Percentiles rank a stretch among this genome's conserved stretches.
Conservation (phyloP, 345 rosid species). For the Noccaea caerulescens region DNA sequence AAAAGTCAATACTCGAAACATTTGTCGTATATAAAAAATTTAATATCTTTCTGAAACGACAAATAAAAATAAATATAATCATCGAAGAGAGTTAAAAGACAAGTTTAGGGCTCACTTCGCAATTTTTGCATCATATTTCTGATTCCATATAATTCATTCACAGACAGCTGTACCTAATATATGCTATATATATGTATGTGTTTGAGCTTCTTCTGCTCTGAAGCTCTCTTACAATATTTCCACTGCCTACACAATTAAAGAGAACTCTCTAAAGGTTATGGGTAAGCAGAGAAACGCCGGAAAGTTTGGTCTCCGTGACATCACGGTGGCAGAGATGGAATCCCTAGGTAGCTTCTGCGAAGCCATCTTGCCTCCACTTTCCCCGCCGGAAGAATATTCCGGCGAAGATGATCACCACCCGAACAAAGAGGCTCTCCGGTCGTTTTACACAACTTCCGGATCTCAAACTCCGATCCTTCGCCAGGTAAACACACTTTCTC, state of each 20-base stretch:
- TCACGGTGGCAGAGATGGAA: slow-evolving; percentile 58
- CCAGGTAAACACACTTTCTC: slow-evolving; percentile 31
- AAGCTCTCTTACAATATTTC: not conserved
- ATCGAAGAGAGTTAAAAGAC: not conserved
- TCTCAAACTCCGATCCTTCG: slow-evolving; percentile 43
- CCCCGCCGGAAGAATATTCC: slow-evolving; percentile 20
- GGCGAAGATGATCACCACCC: slow-evolving; percentile 25
- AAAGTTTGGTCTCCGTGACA: slow-evolving; percentile 29
- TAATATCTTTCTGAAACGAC: not conserved
- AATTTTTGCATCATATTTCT: slow-evolving; percentile 17
- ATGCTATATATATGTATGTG: not conserved
- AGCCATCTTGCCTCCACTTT: slow-evolving; percentile 56
- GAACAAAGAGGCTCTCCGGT: slow-evolving; percentile 40
- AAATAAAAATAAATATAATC: not conserved
- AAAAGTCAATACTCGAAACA: slow-evolving; percentile 7
- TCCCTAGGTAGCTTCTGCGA: slow-evolving; percentile 61
- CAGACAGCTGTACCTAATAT: slow-evolving; percentile 28
- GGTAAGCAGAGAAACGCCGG: slow-evolving; percentile 22
- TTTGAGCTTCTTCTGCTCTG: slow-evolving; percentile 1
- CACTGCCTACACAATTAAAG: not conserved
- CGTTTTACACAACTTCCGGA: slow-evolving; percentile 57
- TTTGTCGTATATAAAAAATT: not conserved
- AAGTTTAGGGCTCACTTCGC: slow-evolving; percentile 13
- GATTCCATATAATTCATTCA: not conserved
- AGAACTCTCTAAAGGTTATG: slow-evolving; percentile 13